Percentiles rank a stretch among this genome's conserved stretches.
Evolutionary conservation across 2,329 filamentous ascomycete species (phyloP).

Genomic region (Neoscytalidium dimidiatum): DNA sequence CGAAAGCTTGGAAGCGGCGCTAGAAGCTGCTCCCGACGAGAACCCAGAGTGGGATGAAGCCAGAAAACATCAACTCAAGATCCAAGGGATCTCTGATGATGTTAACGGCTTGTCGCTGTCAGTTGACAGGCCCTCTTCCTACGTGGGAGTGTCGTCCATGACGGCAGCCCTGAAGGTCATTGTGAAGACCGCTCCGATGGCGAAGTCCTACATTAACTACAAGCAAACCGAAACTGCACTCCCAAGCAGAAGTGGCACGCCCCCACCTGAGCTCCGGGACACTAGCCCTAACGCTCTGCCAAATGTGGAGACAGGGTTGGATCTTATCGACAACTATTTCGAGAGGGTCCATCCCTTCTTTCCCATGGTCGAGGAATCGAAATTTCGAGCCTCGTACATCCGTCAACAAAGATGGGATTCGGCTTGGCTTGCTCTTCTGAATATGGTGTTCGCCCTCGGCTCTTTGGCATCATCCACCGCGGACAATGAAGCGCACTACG

Average conservation of each 20-base stretch:
- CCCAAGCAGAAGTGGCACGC: slow-evolving; percentile 38
- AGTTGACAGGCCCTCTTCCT: slow-evolving; percentile 64
- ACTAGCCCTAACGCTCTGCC: slow-evolving; percentile 50
- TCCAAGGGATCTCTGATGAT: slow-evolving; percentile 64
- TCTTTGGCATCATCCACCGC: slow-evolving; percentile 67
- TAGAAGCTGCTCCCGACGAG: slow-evolving; percentile 70
- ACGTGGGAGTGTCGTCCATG: slow-evolving; percentile 73
- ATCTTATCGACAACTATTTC: slow-evolving; percentile 74
- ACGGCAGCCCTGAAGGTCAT: slow-evolving; percentile 75
- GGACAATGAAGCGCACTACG: slow-evolving; percentile 66
- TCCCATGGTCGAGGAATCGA: slow-evolving; percentile 72
- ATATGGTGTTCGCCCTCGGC: slow-evolving; percentile 76
- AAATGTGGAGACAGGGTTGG: slow-evolving; percentile 64
- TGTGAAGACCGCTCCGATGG: slow-evolving; percentile 55
- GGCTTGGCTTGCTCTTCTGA: slow-evolving; percentile 71
- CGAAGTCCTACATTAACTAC: slow-evolving; percentile 49
- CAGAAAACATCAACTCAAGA: slow-evolving; percentile 42
- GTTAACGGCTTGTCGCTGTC: slow-evolving; percentile 67
- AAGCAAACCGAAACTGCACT: slow-evolving; percentile 39
- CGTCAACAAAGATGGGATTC: slow-evolving; percentile 64
- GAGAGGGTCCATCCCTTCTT: slow-evolving; percentile 71
- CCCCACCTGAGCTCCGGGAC: slow-evolving; percentile 36
- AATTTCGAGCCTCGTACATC: slow-evolving; percentile 67
- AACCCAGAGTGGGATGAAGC: slow-evolving; percentile 70
- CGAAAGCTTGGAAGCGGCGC: slow-evolving; percentile 54